These are phyloP conservation scores for Tulasnella sp. DNA, from an alignment of 768 basidiomycete genomes.

Conservation along the genomic window DNA sequence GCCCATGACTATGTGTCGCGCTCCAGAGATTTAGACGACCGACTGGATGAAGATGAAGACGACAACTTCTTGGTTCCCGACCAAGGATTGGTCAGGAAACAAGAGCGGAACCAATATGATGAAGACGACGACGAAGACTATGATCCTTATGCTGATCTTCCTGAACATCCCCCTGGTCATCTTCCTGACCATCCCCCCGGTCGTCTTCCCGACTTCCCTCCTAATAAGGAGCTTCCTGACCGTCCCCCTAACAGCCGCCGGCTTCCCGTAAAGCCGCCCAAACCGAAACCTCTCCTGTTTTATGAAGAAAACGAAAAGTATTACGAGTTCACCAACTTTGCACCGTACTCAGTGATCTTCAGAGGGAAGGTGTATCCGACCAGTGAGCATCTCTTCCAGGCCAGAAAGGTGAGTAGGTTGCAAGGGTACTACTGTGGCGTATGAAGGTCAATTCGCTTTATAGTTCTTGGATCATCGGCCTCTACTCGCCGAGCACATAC, in stretches of 20 bases:
- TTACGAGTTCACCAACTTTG: slow-evolving; percentile 29
- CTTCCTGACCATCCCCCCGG: not conserved
- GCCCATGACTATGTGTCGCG: not conserved
- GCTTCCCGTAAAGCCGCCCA: not conserved
- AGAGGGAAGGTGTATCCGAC: slow-evolving; percentile 27
- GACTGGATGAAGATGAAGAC: not conserved
- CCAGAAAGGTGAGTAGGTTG: slow-evolving; percentile 29
- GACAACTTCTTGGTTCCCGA: not conserved
- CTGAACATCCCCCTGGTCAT: not conserved
- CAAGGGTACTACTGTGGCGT: not conserved
- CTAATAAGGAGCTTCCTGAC: not conserved
- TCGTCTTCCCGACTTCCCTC: not conserved
- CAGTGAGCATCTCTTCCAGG: slow-evolving; percentile 34
- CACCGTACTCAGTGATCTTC: slow-evolving; percentile 13
- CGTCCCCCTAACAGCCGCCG: not conserved
- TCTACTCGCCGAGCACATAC: slow-evolving; percentile 37
- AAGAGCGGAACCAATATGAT: not conserved
- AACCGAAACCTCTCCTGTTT: not conserved
- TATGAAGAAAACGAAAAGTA: slow-evolving; percentile 18
- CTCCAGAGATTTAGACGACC: not conserved
- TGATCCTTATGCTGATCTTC: not conserved
- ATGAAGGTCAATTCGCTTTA: not conserved
- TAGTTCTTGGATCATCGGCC: slow-evolving; percentile 37
- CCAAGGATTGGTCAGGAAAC: not conserved
- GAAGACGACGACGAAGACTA: not conserved